Evolutionary conservation across 345 rosid species (phyloP), one percentile per base, ranked within the genome.

Genomic region (Salix udensis): DNA sequence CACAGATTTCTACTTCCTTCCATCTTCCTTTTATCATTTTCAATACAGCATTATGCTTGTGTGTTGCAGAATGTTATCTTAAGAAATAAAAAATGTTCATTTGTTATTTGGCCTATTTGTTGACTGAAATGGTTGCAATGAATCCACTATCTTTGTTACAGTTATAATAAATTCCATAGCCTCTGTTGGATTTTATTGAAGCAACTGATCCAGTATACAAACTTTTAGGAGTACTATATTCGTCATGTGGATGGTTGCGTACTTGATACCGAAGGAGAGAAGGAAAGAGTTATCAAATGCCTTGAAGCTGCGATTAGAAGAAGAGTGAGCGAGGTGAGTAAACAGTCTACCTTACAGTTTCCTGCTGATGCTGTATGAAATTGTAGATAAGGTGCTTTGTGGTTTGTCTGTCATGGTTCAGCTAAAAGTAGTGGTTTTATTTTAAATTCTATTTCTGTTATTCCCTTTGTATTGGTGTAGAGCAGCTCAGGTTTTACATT

Each of bases 171-270:
- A 58, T n/a, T 21, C 23, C 18, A 55, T 34, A 58, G 50, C 75
- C 42, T 72, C 37, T 36, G 9, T 26, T 13, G 46, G 37, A 46
- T 42, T 42, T 18, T 39, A 66, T 55, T 78, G 28, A 60, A 40
- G 28, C 19, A 13, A 7, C 44, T 78, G 34, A 52, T 24, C 44
- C 37, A 3, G 30, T 18, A 67, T 78, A 67, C 73, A 5, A 55
- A 58, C 62, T 31, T 66, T 62, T 74, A 91, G 90, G 98, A 94
- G 87, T 94, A 90, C 78, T 94, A 85, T 80, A 91, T 94, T 60
- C 93, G 98, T 67, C 97, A 92, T 77, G 84, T 86, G 90, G 98
- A 94, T 62, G 98, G 98, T n/a, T 91, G 97, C 85, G 88, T 86
- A 37, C 92, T 92, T 23, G 94, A 92, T 68, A 79, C 88, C 1